Percentiles rank a stretch among this genome's conserved stretches.
phyloP scores from a whole-genome alignment of 108 stramenopile species.

The Mediolabrus comicus region DNA sequence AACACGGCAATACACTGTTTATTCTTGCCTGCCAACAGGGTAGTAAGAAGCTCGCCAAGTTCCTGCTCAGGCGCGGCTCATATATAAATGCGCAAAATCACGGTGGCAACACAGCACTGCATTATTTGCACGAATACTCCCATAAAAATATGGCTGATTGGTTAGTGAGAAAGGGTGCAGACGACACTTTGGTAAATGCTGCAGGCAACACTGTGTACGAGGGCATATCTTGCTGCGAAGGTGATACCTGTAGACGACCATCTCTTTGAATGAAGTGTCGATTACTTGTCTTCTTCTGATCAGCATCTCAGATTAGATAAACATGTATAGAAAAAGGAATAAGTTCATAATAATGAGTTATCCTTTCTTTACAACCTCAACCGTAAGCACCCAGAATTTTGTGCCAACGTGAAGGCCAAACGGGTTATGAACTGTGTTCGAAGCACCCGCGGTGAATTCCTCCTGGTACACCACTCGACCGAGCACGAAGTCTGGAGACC shows the following conservation, averaged over 20 bases:
- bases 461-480: conserved; percentile 83
- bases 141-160: conserved; percentile 77
- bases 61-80: conserved; percentile 74
- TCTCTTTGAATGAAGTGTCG: too few relatives aligned
- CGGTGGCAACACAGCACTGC: conserved; percentile 76
- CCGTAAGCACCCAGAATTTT: conserved; percentile 81
- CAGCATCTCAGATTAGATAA: too few relatives aligned
- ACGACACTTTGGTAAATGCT: conserved; percentile 65
- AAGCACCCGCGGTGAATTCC: conserved; percentile 66
- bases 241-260: too few relatives aligned
- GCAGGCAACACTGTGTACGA: conserved; percentile 84
- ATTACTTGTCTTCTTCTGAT: too few relatives aligned
- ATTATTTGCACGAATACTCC: conserved; percentile 75
- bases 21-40: conserved; percentile 84
- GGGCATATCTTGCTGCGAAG: conserved; percentile 30
- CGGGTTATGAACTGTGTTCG: conserved; percentile 76
- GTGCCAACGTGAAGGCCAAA: conserved; percentile 82
- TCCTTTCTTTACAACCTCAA: conserved; percentile 66
- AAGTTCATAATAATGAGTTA: too few relatives aligned
- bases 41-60: conserved; percentile 80
- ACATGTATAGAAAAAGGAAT: too few relatives aligned
- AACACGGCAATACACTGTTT: conserved; percentile 76
- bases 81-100: conserved; percentile 77
- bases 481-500: conserved; percentile 74
- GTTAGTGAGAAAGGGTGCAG: conserved; percentile 72